Conservation (phyloP, 495 filamentous ascomycete genomes). For the Tuber aestivum region DNA sequence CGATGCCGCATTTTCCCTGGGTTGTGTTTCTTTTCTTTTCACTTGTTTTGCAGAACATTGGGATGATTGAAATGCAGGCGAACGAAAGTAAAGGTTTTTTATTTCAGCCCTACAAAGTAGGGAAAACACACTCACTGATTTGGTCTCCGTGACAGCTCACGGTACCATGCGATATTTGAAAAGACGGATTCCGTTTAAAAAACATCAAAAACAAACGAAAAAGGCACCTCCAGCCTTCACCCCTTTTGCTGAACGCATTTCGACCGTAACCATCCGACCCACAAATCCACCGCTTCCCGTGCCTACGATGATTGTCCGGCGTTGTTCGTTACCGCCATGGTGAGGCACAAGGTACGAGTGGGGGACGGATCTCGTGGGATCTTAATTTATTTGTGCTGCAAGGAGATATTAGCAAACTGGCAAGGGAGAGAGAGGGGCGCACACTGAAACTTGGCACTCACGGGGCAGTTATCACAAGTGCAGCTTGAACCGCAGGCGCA, state of each 20-base stretch:
- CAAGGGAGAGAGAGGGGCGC: neutral
- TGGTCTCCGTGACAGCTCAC: too few relatives aligned
- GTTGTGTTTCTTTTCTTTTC: neutral
- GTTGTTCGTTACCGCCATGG: neutral
- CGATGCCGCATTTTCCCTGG: neutral
- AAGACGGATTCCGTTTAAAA: neutral
- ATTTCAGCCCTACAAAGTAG: slow-evolving; percentile 1
- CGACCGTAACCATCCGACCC: neutral
- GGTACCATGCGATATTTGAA: too few relatives aligned
- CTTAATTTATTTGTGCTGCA: neutral
- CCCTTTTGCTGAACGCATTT: neutral
- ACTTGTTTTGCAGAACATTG: neutral
- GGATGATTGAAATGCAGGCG: neutral
- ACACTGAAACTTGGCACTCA: neutral
- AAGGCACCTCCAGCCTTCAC: neutral
- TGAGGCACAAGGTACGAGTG: neutral
- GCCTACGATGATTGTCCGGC: neutral
- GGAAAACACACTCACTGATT: neutral
- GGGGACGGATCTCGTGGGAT: neutral
- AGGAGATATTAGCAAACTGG: neutral
- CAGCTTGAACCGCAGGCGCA: neutral
- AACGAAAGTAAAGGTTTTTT: neutral
- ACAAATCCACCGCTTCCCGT: neutral
- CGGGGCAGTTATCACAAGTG: neutral
- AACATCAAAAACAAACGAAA: neutral